phyloP scores from a whole-genome alignment of 2,329 filamentous ascomycete genomes.

The Mollisiaceae sp. region DNA sequence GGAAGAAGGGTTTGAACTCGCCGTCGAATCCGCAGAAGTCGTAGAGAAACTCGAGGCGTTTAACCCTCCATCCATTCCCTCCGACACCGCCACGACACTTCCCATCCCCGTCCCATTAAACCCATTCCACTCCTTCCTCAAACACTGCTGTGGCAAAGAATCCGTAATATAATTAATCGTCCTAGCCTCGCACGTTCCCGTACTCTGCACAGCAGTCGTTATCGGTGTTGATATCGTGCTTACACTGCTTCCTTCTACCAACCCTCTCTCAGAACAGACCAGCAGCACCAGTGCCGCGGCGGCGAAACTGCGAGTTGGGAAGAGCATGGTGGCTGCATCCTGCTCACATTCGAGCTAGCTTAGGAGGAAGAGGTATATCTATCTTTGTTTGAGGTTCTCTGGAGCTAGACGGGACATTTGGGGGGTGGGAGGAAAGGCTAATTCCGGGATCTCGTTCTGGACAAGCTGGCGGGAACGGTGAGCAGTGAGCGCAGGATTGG shows the following conservation, averaged over 20 bases:
- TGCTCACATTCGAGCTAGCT: slow-evolving; percentile 10
- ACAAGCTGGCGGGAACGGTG: slow-evolving; percentile 11
- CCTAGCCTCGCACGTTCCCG: slow-evolving; percentile 41
- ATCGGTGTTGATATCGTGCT: slow-evolving; percentile 22
- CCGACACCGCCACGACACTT: slow-evolving; percentile 1
- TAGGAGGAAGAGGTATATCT: slow-evolving; percentile 3
- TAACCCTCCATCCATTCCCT: neutral
- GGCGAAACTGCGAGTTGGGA: slow-evolving; percentile 18
- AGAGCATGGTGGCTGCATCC: slow-evolving; percentile 23
- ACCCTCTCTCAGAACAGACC: slow-evolving; percentile 18
- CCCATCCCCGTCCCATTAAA: slow-evolving; percentile 15
- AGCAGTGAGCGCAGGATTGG: neutral
- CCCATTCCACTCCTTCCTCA: slow-evolving; percentile 34
- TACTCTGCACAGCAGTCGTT: slow-evolving; percentile 21
- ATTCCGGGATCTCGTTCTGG: slow-evolving; percentile 9
- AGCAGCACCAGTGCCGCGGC: slow-evolving; percentile 31
- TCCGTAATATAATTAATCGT: slow-evolving; percentile 46
- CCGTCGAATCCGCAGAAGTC: slow-evolving; percentile 9
- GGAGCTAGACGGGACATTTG: neutral
- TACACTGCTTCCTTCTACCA: slow-evolving; percentile 31
- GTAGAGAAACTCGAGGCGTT: slow-evolving; percentile 15
- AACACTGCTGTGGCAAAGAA: slow-evolving; percentile 41
- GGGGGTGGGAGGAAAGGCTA: neutral
- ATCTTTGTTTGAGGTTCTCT: neutral
- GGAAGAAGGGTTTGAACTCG: slow-evolving; percentile 11